phyloP scores from a whole-genome alignment of 129 eudicot species.

The Logfia minima region DNA sequence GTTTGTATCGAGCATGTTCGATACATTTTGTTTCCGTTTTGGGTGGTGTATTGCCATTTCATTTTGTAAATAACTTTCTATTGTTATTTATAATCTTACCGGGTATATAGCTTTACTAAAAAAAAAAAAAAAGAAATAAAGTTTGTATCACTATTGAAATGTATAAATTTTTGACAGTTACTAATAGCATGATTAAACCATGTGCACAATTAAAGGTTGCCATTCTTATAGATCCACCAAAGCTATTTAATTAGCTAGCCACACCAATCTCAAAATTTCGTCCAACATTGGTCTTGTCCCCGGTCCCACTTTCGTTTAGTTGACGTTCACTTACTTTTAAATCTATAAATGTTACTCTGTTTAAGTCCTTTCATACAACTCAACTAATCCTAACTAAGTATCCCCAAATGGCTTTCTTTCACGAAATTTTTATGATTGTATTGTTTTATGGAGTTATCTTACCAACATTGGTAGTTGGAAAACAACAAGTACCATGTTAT shows the following conservation, averaged over 20 bases:
- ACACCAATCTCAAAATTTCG: no score
- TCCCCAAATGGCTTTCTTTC: constrained; percentile 15
- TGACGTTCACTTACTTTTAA: constrained; percentile 1
- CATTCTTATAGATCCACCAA: neutral
- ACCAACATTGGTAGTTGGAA: constrained; percentile 33
- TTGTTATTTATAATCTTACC: no score
- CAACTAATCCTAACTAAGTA: constrained; percentile 1
- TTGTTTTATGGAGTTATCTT: constrained; percentile 15
- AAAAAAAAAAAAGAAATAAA: no score
- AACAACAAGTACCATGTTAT: constrained; percentile 42
- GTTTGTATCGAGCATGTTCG: no score
- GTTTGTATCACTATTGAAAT: neutral
- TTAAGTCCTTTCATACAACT: constrained; percentile 11
- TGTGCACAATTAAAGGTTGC: neutral
- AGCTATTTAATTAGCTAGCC: no score
- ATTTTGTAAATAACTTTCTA: no score
- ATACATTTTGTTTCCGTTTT: no score
- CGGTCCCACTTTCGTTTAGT: constrained; percentile 5
- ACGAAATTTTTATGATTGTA: constrained; percentile 7
- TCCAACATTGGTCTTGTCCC: no score
- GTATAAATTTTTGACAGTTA: no score
- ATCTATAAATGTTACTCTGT: constrained; percentile 12
- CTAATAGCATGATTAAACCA: no score
- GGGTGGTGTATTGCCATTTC: no score
- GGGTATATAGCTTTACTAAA: no score